A percentile compares a stretch with the other conserved stretches of the same genome.
Conservation (phyloP, 2,329 filamentous ascomycete genomes). For the Phialocephala subalpina region DNA sequence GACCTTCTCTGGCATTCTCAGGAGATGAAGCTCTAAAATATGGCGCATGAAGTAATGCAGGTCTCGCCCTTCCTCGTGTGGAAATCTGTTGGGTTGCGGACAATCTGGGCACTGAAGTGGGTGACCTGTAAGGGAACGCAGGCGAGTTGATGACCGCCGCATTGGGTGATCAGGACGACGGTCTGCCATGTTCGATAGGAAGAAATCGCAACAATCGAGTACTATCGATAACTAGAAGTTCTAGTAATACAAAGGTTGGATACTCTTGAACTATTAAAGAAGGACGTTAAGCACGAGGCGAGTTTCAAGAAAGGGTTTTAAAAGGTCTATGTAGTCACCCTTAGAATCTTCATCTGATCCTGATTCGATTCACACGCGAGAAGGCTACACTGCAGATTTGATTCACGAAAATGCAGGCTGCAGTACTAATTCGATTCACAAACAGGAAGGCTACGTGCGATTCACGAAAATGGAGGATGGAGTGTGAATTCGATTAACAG, state of each 20-base stretch:
- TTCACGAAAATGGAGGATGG: too few relatives aligned
- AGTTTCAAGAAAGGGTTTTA: too few relatives aligned
- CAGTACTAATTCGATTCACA: too few relatives aligned
- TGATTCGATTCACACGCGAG: too few relatives aligned
- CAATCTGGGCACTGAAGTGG: slow-evolving; percentile 20
- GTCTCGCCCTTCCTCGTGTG: slow-evolving; percentile 10
- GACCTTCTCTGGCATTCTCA: not conserved
- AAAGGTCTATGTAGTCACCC: too few relatives aligned
- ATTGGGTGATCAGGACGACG: not conserved
- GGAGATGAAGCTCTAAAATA: slow-evolving; percentile 10
- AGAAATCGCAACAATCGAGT: not conserved
- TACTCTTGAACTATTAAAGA: too few relatives aligned
- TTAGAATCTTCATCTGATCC: too few relatives aligned
- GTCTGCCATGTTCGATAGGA: not conserved
- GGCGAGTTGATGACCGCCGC: slow-evolving; percentile 8
- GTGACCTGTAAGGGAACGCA: slow-evolving; percentile 1
- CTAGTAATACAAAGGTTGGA: not conserved
- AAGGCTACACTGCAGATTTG: too few relatives aligned
- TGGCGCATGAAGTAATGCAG: slow-evolving; percentile 27
- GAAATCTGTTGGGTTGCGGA: not conserved
- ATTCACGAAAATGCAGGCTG: too few relatives aligned
- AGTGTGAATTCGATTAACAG: too few relatives aligned
- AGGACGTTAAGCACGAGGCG: too few relatives aligned
- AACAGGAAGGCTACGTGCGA: too few relatives aligned
- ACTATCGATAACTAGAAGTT: not conserved